phyloP scores from a whole-genome alignment of 2,329 filamentous ascomycete species.

The Ophiostoma himal-ulmi region DNA sequence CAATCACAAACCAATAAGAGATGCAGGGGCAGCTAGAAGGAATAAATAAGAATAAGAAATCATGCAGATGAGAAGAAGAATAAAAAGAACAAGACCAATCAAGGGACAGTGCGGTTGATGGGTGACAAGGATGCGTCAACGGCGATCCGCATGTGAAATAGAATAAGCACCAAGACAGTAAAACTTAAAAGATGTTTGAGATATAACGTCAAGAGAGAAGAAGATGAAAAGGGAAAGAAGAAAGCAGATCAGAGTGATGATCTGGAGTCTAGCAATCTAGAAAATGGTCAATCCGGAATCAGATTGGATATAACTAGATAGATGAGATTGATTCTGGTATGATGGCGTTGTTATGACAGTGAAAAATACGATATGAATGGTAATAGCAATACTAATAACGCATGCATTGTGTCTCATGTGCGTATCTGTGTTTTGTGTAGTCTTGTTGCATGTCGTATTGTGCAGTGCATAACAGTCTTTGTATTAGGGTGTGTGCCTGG shows the following conservation, averaged over 20 bases:
- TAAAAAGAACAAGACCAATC: not conserved
- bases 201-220: not conserved
- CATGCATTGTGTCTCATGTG: constrained; percentile 1
- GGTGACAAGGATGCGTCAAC: not conserved
- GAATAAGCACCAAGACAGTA: not conserved
- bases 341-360: not conserved
- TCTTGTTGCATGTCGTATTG: constrained; percentile 11
- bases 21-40: not conserved
- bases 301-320: not conserved
- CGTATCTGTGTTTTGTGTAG: constrained; percentile 4
- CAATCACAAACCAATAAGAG: not conserved
- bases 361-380: too few species aligned
- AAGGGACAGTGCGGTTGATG: not conserved
- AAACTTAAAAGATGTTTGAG: not conserved
- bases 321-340: not conserved
- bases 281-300: not conserved
- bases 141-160: not conserved
- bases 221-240: not conserved
- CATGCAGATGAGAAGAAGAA: not conserved
- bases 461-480: not conserved
- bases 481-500: not conserved
- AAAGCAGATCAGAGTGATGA: not conserved
- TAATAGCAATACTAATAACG: not conserved
- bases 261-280: not conserved
- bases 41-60: not conserved